Evolutionary conservation across 768 basidiomycete genomes (phyloP).

Genomic region (Fomitopsis serialis): DNA sequence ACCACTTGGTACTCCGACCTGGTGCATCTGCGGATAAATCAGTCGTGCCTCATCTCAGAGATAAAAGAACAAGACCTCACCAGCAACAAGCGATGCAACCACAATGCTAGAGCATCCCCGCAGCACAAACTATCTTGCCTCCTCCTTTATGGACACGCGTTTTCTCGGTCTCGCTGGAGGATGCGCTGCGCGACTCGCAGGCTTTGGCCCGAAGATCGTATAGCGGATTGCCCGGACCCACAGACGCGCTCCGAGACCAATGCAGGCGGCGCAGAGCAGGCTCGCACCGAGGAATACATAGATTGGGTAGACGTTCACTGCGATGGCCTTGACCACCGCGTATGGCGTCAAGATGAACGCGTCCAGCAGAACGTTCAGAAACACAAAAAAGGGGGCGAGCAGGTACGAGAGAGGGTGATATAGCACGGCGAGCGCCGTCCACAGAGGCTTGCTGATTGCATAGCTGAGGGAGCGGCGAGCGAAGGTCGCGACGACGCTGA

Average conservation of each 20-base stretch:
- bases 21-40: no score
- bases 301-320: slow-evolving; percentile 19
- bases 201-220: not conserved
- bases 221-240: not conserved
- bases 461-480: not conserved
- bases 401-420: slow-evolving; percentile 30
- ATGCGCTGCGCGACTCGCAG: not conserved
- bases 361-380: slow-evolving; percentile 35
- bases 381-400: slow-evolving; percentile 42
- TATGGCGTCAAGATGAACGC: slow-evolving; percentile 44
- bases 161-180: not conserved
- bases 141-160: slow-evolving; percentile 5
- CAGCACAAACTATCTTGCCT: not conserved
- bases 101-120: no score
- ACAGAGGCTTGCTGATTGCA: not conserved
- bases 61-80: no score
- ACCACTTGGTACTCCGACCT: no score
- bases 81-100: no score
- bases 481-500: slow-evolving; percentile 5
- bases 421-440: slow-evolving; percentile 11
- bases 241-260: slow-evolving; percentile 16
- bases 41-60: no score
- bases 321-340: slow-evolving; percentile 15
- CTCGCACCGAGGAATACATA: slow-evolving; percentile 21
- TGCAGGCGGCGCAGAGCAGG: slow-evolving; percentile 10